These are phyloP conservation scores for Ascodesmis nigricans DNA, from an alignment of 495 filamentous ascomycete species.

Conservation along the genomic window DNA sequence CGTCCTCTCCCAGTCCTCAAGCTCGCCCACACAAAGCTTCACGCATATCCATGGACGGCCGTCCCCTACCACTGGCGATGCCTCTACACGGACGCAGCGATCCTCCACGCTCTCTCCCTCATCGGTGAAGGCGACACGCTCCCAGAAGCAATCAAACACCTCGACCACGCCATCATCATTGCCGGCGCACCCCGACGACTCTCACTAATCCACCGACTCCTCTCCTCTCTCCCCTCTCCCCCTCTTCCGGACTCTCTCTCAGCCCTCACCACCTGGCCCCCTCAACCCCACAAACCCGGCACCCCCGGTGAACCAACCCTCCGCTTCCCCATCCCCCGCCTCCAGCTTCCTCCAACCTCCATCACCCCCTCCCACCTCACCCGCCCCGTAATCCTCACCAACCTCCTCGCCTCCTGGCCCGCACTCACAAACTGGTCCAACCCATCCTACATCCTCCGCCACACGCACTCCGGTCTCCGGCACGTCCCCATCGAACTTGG, in stretches of 20 bases:
- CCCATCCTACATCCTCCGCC: slow-evolving; percentile 48
- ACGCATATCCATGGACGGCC: slow-evolving; percentile 51
- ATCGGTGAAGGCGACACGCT: slow-evolving; percentile 1
- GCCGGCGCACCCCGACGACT: slow-evolving; percentile 59
- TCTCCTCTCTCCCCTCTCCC: too few species aligned
- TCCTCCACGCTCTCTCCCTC: slow-evolving; percentile 33
- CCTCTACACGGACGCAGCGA: slow-evolving; percentile 55
- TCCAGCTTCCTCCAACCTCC: slow-evolving; percentile 2
- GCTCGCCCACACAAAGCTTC: slow-evolving; percentile 37
- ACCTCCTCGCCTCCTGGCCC: neutral
- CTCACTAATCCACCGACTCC: too few species aligned
- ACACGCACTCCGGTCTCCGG: slow-evolving; percentile 53
- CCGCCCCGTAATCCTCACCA: slow-evolving; percentile 4
- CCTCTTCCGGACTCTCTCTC: too few species aligned
- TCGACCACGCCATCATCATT: slow-evolving; percentile 69
- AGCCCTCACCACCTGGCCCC: too few species aligned
- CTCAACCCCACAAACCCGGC: too few species aligned
- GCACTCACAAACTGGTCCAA: slow-evolving; percentile 35
- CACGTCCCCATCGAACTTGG: slow-evolving; percentile 83
- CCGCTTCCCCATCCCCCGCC: neutral
- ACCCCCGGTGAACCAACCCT: too few species aligned
- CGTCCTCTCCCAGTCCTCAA: too few species aligned
- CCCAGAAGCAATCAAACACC: slow-evolving; percentile 32
- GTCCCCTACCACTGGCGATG: slow-evolving; percentile 54
- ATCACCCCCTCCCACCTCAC: slow-evolving; percentile 3